These are phyloP conservation scores for Phlyctochytrium bullatum DNA, from an alignment of 192 early-diverging fungal genomes.

Conservation along the genomic window DNA sequence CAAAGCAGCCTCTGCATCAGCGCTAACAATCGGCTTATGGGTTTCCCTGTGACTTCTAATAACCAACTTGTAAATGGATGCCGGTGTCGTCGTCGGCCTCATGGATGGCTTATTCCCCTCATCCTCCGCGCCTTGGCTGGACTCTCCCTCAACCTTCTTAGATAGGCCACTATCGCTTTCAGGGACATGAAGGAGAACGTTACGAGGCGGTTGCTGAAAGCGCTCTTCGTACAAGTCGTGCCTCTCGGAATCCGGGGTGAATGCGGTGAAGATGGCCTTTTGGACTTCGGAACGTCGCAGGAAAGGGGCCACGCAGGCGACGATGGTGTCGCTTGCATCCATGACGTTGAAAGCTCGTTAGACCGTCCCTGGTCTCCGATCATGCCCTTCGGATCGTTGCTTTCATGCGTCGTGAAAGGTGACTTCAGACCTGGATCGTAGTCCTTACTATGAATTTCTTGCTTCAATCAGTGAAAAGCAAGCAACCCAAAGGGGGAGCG, in stretches of 20 bases:
- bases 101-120: neutral
- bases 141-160: neutral
- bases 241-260: neutral
- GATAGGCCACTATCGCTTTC: neutral
- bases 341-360: neutral
- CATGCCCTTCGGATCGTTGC: no score
- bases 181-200: neutral
- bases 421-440: no score
- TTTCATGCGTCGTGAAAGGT: no score
- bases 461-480: no score
- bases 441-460: no score
- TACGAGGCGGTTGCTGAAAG: neutral
- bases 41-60: neutral
- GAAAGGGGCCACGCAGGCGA: slow-evolving; percentile 2
- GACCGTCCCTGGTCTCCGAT: neutral
- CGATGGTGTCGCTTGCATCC: neutral
- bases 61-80: neutral
- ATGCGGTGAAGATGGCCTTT: neutral
- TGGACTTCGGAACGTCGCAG: neutral
- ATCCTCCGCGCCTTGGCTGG: neutral
- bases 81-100: neutral
- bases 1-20: neutral
- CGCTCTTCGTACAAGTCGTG: no score
- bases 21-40: neutral
- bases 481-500: no score